phyloP scores from a whole-genome alignment of 2,329 filamentous ascomycete species.

The Cladobotryum protrusum region DNA sequence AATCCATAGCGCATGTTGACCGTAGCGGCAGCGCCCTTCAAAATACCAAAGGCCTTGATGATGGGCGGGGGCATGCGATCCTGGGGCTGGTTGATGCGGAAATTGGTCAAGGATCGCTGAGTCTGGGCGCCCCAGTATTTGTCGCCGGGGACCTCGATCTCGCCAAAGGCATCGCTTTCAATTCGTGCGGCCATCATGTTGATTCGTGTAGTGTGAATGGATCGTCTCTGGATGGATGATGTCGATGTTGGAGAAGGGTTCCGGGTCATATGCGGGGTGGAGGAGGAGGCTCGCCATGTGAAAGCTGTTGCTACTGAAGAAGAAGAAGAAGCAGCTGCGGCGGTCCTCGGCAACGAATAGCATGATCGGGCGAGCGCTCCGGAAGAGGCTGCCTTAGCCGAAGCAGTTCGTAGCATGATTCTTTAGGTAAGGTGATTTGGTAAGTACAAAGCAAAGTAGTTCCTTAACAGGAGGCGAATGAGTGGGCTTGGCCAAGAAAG shows the following conservation, averaged over 20 bases:
- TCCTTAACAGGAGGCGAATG: no score
- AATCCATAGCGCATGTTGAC: conserved; percentile 96
- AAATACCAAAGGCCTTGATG: conserved; percentile 87
- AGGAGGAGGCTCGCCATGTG: not conserved
- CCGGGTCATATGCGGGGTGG: conserved; percentile 1
- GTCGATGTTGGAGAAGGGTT: not conserved
- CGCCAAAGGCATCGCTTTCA: conserved; percentile 96
- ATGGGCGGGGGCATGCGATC: conserved; percentile 96
- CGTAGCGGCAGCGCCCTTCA: conserved; percentile 92
- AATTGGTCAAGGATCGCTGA: conserved; percentile 92
- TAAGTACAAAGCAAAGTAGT: no score
- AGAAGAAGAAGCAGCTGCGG: no score
- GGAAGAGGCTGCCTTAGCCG: not conserved
- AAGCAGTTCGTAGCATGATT: conserved; percentile 1
- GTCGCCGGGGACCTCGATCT: conserved; percentile 84
- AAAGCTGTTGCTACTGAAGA: not conserved
- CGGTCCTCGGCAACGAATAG: not conserved
- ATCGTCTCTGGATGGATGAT: conserved; percentile 1
- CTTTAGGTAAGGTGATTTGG: no score
- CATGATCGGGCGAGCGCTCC: not conserved
- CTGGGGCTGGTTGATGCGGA: conserved; percentile 98
- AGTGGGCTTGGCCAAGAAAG: no score
- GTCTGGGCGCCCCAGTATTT: conserved; percentile 99
- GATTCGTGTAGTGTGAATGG: conserved; percentile 14
- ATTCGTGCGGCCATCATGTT: conserved; percentile 54